Base-by-base conservation (phyloP, 2,329 filamentous ascomycete genomes). In the Bipolaris cookei region DNA sequence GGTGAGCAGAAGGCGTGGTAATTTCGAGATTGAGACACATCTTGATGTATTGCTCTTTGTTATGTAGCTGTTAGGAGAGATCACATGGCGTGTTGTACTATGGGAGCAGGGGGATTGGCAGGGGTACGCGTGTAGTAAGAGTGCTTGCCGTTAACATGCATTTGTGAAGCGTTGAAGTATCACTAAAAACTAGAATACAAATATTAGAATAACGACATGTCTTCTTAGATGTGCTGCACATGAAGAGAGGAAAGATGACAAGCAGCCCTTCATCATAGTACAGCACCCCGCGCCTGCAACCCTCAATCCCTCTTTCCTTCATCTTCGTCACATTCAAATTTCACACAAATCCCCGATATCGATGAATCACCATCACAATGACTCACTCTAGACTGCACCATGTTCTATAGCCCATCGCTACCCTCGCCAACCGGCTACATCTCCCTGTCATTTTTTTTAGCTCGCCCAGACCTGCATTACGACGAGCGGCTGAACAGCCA, bases 401-500 rank as follows among this genome's bases (percentile, higher is more conserved):
- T 3, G 10, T 7, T 20, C 30, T 1, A n/a, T 18, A 25, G 28
- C n/a, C 8, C 11, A 8, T 18, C 13, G 41, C 32, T 38, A 38
- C 49, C 23, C 18, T 16, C 28, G 10, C 30, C 7, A 1, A 21
- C 13, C 30, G 3, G 30, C 38, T 11, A 23, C 16, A 28, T 52
- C 20, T 6, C 21, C 21, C n/a, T 30, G 11, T 7, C 16, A 28
- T 21, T 20, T n/a, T 13, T 16, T 45, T 39, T 20, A 54, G 16
- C 49, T 30, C 13, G 54, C 39, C 51, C 18, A 59, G 23, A 54
- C 51, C 32, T 25, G 28, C 34, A 28, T 10, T 51, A 45, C 11
- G 55, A 45, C 7, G 52, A 58, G 56, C 62, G 46, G 54, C 62
- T 64, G 62, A 64, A 60, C 18, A 54, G 14, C 48, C 20, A 41